Conservation (phyloP, 495 filamentous ascomycete genomes). For the Staphylotrichum tortipilum region DNA sequence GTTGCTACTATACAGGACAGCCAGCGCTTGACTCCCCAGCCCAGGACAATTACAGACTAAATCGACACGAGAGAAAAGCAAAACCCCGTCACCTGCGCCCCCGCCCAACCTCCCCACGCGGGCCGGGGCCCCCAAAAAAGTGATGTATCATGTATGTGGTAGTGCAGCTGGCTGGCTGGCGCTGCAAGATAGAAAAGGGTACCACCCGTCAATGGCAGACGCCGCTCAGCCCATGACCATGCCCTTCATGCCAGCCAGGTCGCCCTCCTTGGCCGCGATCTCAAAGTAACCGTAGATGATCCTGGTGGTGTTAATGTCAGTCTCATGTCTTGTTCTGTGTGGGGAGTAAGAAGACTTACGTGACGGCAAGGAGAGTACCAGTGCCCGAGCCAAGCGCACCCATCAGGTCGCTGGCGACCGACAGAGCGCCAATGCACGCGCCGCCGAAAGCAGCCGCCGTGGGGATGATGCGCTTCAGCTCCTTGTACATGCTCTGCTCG, state of each 20-base stretch:
- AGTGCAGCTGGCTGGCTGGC: background rate
- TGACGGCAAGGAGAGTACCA: slow-evolving; percentile 95
- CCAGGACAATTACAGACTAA: slow-evolving; percentile 16
- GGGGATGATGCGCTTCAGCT: slow-evolving; percentile 97
- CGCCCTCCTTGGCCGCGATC: slow-evolving; percentile 96
- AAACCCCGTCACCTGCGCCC: too few species aligned
- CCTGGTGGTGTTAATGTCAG: too few species aligned
- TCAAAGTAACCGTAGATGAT: slow-evolving; percentile 99
- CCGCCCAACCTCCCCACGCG: too few species aligned
- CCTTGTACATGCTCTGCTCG: slow-evolving; percentile 99
- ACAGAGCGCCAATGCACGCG: slow-evolving; percentile 96
- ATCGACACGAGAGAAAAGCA: slow-evolving; percentile 16
- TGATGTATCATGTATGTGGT: too few species aligned
- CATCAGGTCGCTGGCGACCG: slow-evolving; percentile 88
- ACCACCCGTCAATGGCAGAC: background rate
- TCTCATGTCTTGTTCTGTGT: too few species aligned
- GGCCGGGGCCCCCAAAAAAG: background rate
- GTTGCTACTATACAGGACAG: slow-evolving; percentile 23
- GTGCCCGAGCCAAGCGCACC: slow-evolving; percentile 95
- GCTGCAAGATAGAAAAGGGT: background rate
- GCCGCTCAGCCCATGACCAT: slow-evolving; percentile 63
- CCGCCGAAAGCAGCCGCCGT: slow-evolving; percentile 97
- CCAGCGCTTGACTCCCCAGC: slow-evolving; percentile 7
- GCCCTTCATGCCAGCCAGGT: slow-evolving; percentile 84
- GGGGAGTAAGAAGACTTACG: too few species aligned